A percentile compares a stretch with the other conserved stretches of the same genome.
Conservation (phyloP, 495 filamentous ascomycete species). For the Venustampulla echinocandica region DNA sequence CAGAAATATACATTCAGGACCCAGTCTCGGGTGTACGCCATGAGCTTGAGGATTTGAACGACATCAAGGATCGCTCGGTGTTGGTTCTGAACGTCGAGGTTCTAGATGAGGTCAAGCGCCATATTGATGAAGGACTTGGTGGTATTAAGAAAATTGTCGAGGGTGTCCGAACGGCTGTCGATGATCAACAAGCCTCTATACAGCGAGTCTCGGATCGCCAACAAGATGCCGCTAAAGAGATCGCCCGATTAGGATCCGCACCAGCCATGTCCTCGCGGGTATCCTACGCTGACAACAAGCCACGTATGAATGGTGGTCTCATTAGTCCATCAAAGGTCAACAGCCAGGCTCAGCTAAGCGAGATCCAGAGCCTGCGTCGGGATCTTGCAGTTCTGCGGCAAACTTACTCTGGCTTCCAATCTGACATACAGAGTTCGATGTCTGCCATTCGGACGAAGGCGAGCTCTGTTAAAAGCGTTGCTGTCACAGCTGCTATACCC, state of each 20-base stretch:
- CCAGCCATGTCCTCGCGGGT: constrained; percentile 5
- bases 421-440: constrained; percentile 86
- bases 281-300: constrained; percentile 4
- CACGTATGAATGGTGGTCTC: constrained; percentile 10
- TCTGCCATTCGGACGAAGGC: constrained; percentile 71
- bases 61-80: constrained; percentile 92
- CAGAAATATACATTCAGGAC: constrained; percentile 97
- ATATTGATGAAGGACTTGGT: constrained; percentile 89
- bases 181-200: constrained; percentile 68
- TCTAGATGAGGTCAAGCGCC: constrained; percentile 93
- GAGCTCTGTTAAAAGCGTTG: constrained; percentile 63
- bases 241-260: constrained; percentile 60
- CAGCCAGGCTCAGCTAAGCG: constrained; percentile 48
- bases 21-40: constrained; percentile 89
- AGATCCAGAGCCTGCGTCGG: constrained; percentile 74
- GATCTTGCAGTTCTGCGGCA: constrained; percentile 90
- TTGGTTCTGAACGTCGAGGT: constrained; percentile 88
- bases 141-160: constrained; percentile 71
- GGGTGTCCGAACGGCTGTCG: constrained; percentile 66
- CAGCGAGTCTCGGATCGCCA: constrained; percentile 88
- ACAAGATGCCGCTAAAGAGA: constrained; percentile 82
- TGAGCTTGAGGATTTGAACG: constrained; percentile 87
- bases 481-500: constrained; percentile 55
- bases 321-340: constrained; percentile 17
- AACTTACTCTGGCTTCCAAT: constrained; percentile 82